A percentile compares a stretch with the other conserved stretches of the same genome.
phyloP scores from a whole-genome alignment of 305 asterid species.

The Fraxinus floribunda region DNA sequence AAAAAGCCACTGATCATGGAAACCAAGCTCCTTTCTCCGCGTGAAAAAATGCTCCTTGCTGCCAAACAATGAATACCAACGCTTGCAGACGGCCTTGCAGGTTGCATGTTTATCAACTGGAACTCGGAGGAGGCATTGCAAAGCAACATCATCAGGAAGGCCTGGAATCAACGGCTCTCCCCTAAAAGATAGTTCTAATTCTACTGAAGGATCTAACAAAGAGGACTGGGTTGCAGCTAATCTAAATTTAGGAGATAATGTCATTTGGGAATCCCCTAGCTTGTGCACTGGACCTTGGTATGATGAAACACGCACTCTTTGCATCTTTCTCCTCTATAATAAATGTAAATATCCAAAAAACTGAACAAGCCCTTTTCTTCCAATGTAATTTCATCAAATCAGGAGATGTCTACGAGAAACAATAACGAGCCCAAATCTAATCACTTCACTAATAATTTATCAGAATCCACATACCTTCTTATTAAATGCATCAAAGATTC shows the following conservation, averaged over 20 bases:
- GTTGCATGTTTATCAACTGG: slow-evolving; percentile 59
- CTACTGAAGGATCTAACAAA: slow-evolving; percentile 51
- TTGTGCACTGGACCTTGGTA: slow-evolving; percentile 79
- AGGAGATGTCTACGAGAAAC: background rate
- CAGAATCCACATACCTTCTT: background rate
- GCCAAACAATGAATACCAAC: slow-evolving; percentile 77
- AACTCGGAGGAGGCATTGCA: slow-evolving; percentile 80
- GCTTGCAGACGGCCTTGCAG: slow-evolving; percentile 61
- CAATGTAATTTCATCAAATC: background rate
- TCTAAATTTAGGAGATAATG: slow-evolving; percentile 75
- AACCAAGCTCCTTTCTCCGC: slow-evolving; percentile 71
- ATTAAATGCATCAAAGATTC: background rate
- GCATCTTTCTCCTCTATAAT: slow-evolving; percentile 44
- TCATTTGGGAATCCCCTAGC: slow-evolving; percentile 85
- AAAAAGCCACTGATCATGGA: slow-evolving; percentile 84
- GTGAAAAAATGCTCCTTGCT: slow-evolving; percentile 73
- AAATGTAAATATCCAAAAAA: background rate
- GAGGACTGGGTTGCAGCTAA: slow-evolving; percentile 53
- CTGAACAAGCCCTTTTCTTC: background rate
- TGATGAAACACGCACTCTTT: slow-evolving; percentile 75
- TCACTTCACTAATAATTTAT: background rate
- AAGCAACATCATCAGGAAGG: slow-evolving; percentile 87
- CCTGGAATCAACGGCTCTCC: slow-evolving; percentile 82
- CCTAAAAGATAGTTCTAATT: slow-evolving; percentile 41
- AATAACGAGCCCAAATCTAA: background rate